These are phyloP conservation scores for Prunus yedoensis DNA, from an alignment of 331 rosid species.

Conservation along the genomic window DNA sequence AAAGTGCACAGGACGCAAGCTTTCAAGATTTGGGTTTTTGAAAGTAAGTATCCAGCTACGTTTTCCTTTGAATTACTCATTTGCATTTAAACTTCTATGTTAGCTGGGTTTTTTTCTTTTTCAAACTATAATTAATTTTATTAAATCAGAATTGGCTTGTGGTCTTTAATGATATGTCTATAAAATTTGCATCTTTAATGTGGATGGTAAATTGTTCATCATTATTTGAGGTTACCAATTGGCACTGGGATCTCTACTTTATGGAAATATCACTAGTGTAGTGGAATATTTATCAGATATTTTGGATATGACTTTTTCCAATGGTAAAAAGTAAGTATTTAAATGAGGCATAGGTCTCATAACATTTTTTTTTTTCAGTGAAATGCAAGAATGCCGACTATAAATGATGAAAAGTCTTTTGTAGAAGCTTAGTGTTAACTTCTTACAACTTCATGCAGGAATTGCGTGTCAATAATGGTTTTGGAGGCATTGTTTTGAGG, in stretches of 20 bases:
- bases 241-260: background rate
- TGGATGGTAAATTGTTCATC: background rate
- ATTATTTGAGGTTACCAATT: background rate
- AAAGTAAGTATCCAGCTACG: constrained; percentile 56
- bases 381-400: background rate
- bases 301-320: background rate
- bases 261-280: background rate
- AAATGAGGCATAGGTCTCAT: background rate
- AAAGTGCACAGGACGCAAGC: constrained; percentile 95
- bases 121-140: background rate
- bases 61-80: constrained; percentile 12
- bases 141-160: background rate
- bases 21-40: constrained; percentile 73
- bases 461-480: constrained; percentile 83
- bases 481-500: constrained; percentile 93
- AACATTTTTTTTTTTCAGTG: background rate
- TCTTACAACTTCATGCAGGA: constrained; percentile 58
- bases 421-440: constrained; percentile 25
- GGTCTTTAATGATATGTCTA: background rate
- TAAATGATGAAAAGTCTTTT: background rate
- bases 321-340: background rate
- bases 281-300: background rate
- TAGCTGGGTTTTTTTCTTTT: background rate
- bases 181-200: background rate
- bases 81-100: background rate